Conservation (phyloP, 441 rosid species). For the Cnidoscolus chayamansa region DNA sequence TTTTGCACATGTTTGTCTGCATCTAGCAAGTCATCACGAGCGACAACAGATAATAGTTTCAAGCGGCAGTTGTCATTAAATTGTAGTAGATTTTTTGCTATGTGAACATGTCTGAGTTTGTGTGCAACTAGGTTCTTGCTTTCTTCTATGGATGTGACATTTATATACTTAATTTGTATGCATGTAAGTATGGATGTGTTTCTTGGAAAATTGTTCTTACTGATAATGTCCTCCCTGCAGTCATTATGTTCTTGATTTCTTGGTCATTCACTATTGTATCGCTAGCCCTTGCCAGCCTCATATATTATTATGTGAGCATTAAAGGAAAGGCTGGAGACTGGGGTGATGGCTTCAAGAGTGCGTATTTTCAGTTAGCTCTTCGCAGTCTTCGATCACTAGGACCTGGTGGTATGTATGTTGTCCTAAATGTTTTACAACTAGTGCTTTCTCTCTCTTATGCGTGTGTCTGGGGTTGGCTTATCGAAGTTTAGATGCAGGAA, state of each 20-base stretch:
- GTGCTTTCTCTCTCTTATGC: no score
- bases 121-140: not conserved
- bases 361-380: slow-evolving; percentile 97
- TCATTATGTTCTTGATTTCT: slow-evolving; percentile 98
- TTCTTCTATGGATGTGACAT: not conserved
- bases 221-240: slow-evolving; percentile 49
- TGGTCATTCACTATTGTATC: slow-evolving; percentile 93
- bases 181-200: not conserved
- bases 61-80: not conserved
- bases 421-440: not conserved
- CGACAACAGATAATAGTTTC: not conserved
- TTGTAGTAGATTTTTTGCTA: not conserved
- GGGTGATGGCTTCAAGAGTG: slow-evolving; percentile 99
- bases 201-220: slow-evolving; percentile 14
- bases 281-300: slow-evolving; percentile 94
- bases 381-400: slow-evolving; percentile 98
- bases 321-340: slow-evolving; percentile 99
- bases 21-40: not conserved
- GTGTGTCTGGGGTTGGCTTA: no score
- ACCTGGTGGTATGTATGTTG: slow-evolving; percentile 44
- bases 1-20: not conserved
- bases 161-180: not conserved
- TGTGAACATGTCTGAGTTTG: not conserved
- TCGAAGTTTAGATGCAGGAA: no score
- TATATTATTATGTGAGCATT: slow-evolving; percentile 92